phyloP scores from a whole-genome alignment of 164 flowering plant genomes.

The Tetracentron sinense region DNA sequence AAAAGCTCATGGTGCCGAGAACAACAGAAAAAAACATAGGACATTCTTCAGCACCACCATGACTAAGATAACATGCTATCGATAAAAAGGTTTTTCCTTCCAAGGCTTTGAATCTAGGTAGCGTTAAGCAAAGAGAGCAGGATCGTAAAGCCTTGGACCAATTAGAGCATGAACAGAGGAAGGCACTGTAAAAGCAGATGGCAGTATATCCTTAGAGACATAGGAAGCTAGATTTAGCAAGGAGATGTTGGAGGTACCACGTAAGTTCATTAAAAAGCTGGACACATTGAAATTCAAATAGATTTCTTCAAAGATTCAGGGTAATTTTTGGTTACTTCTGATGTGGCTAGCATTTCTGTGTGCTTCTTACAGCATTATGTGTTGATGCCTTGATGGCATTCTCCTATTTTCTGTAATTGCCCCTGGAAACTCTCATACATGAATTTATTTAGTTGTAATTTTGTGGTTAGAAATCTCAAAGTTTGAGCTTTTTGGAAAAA shows the following conservation, averaged over 20 bases:
- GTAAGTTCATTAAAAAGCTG: too few relatives aligned
- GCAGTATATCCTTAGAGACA: background rate
- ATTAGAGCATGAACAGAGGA: too few relatives aligned
- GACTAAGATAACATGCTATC: background rate
- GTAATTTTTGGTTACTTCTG: background rate
- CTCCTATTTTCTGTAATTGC: background rate
- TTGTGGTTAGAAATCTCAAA: background rate
- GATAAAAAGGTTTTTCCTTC: background rate
- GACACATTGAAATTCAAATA: too few relatives aligned
- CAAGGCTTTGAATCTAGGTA: too few relatives aligned
- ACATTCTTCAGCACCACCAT: background rate
- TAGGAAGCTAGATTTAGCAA: background rate
- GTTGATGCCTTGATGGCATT: background rate
- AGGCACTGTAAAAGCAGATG: too few relatives aligned
- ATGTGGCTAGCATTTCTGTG: background rate
- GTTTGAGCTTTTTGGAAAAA: constrained; percentile 1
- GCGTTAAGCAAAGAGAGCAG: background rate
- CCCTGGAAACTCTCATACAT: background rate
- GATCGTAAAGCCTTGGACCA: too few relatives aligned
- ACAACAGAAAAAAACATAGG: background rate
- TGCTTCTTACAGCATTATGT: background rate
- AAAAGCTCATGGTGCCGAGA: too few relatives aligned
- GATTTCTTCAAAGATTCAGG: background rate
- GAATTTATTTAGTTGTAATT: background rate
- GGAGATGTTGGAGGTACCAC: background rate